Evolutionary conservation across 1,139 yeast species (phyloP), one percentile per base, ranked within the genome.

Genomic region (Hemisphaericaspora xylofermentans): DNA sequence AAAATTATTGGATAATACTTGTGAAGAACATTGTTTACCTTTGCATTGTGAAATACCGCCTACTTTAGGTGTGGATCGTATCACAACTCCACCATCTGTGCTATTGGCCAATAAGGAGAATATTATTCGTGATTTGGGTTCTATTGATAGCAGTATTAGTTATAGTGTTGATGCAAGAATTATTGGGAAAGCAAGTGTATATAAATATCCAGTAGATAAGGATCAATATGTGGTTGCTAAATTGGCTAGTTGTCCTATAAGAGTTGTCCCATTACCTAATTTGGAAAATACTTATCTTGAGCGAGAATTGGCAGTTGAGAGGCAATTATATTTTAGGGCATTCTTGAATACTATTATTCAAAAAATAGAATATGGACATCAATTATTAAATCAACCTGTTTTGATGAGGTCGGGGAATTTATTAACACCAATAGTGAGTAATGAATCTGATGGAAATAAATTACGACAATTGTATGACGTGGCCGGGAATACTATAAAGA

Each of bases 111-210:
- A 52, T 26, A 58, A 54, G 38, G 53, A 52, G 3, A 42, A 48
- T 4, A 46, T 42, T 14, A 41, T 57, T 41, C 51, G 61, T 51
- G 78, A 72, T 51, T 59, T 71, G 42, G 53, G 68, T 2, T 67
- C 70, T 40, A 56, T 71, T 29, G 76, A 71, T 50, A 58, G 71
- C 5, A 63, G 65, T 19, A 56, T 70, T 2, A 57, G 60, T 30
- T 72, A 71, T 47, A 58, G 67, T 42, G 65, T 72, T 8, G 68
- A 66, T 29, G 74, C 76, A 16, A 61, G 75, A 52, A 63, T 72
- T 15, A 66, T 72, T 27, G 77, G 76, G 1, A 63, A 61, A 33
- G 71, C 75, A 1, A 61, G 66, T 17, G 74, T 67, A 40, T 72
- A 68, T 46, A 43, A 51, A 3, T 40, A 45, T 31, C 37, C 43